These are phyloP conservation scores for Phytophthora crassamura DNA, from an alignment of 352 stramenopile genomes.

Conservation along the genomic window DNA sequence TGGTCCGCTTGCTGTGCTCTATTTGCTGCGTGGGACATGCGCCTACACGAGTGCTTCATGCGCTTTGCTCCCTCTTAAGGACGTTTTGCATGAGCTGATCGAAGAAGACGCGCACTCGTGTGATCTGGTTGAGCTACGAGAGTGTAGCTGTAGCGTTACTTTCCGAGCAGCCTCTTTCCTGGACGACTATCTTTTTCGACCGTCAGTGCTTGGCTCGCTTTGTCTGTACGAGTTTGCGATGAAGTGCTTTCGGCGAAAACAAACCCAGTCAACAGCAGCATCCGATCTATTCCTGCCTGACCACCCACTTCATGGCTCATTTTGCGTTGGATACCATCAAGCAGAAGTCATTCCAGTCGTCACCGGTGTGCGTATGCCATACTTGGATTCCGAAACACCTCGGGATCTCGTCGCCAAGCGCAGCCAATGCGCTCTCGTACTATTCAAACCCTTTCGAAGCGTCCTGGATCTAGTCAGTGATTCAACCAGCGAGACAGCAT, in stretches of 20 bases:
- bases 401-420: background rate
- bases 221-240: slow-evolving; percentile 5
- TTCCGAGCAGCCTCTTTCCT: background rate
- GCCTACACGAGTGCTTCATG: too few species aligned
- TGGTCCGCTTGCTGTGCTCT: too few species aligned
- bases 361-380: background rate
- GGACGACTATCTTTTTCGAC: slow-evolving; percentile 5
- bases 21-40: too few species aligned
- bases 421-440: background rate
- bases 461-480: background rate
- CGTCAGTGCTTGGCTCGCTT: background rate
- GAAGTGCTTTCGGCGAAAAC: background rate
- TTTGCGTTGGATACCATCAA: background rate
- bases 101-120: too few species aligned
- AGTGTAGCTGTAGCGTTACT: background rate
- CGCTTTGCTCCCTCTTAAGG: too few species aligned
- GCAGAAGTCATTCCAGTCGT: slow-evolving; percentile 1
- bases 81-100: too few species aligned
- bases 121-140: too few species aligned
- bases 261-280: too few species aligned
- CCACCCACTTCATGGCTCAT: background rate
- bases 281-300: too few species aligned
- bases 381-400: background rate
- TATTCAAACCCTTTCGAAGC: slow-evolving; percentile 1
- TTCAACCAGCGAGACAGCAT: too few species aligned